Conservation (phyloP, 2,329 filamentous ascomycete genomes). For the Amylocarpus encephaloides region DNA sequence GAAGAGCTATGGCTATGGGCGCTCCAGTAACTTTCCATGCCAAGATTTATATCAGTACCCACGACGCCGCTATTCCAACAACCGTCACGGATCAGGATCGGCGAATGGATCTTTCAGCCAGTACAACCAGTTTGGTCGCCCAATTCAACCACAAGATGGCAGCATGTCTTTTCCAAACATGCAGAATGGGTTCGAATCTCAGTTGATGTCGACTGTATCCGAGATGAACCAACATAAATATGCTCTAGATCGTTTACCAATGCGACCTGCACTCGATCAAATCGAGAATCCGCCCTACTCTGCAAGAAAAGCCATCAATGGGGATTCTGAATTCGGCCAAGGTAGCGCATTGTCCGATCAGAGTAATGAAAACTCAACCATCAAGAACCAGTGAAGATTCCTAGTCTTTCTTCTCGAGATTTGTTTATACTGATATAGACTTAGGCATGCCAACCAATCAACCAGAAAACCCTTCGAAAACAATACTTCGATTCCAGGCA, state of each 20-base stretch:
- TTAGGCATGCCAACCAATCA: neutral
- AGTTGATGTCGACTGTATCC: neutral
- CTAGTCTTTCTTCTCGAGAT: neutral
- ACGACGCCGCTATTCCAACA: neutral
- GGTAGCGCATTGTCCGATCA: no score
- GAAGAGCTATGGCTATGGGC: neutral
- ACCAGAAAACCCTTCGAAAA: neutral
- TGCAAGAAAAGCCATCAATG: neutral
- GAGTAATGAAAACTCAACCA: slow-evolving; percentile 5
- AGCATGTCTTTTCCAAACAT: no score
- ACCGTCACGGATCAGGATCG: neutral
- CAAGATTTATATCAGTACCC: neutral
- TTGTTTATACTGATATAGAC: no score
- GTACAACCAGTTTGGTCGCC: no score
- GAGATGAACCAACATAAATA: neutral
- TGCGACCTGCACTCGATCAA: neutral
- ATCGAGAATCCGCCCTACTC: neutral
- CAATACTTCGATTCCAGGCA: neutral
- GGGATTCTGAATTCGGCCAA: no score
- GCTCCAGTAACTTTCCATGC: neutral
- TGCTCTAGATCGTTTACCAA: neutral
- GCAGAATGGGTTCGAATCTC: no score
- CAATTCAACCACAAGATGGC: no score
- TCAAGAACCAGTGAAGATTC: neutral
- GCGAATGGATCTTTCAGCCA: no score